Evolutionary conservation across 2,329 filamentous ascomycete genomes (phyloP).

Genomic region (Ramularia collo-cygni): DNA sequence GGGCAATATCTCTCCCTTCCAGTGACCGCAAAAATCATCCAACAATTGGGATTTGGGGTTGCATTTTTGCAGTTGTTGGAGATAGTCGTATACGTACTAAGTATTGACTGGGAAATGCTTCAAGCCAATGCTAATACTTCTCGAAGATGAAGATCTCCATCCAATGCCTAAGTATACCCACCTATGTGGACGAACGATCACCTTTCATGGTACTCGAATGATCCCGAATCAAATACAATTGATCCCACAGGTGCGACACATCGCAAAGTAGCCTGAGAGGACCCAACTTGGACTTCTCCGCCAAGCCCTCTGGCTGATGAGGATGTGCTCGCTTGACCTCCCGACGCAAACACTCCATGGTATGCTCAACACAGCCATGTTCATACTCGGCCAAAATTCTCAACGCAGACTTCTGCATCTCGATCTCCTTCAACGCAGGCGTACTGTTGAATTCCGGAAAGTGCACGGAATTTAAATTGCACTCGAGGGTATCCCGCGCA

Average conservation of each 20-base stretch:
- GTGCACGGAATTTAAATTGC: constrained; percentile 1
- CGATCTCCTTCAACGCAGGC: background rate
- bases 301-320: background rate
- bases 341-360: background rate
- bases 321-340: background rate
- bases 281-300: background rate
- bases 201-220: constrained; percentile 1
- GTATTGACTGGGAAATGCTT: too few relatives aligned
- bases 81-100: too few relatives aligned
- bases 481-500: background rate
- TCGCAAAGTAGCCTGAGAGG: background rate
- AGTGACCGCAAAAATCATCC: too few relatives aligned
- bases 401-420: background rate
- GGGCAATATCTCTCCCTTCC: too few relatives aligned
- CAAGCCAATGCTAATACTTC: too few relatives aligned
- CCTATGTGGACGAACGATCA: too few relatives aligned
- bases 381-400: background rate
- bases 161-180: too few relatives aligned
- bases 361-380: background rate
- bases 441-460: constrained; percentile 1
- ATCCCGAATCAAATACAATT: background rate
- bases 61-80: too few relatives aligned
- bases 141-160: too few relatives aligned
- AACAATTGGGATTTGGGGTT: too few relatives aligned
- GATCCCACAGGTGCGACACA: background rate